A percentile compares a stretch with the other conserved stretches of the same genome.
phyloP scores from a whole-genome alignment of 202 grass and related monocot genomes.

The Musa balbisiana region DNA sequence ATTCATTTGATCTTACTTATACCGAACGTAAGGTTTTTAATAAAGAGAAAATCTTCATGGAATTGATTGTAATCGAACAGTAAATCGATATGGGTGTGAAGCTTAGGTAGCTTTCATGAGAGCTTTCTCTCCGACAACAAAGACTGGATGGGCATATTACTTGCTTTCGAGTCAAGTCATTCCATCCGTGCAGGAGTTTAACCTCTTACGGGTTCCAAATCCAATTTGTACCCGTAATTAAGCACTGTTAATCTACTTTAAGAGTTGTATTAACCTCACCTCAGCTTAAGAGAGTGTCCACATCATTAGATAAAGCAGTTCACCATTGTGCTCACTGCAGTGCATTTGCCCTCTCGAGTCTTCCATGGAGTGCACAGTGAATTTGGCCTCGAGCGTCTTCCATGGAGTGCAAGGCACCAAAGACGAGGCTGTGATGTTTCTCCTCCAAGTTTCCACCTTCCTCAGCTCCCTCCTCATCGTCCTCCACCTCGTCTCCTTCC shows the following conservation, averaged over 20 bases:
- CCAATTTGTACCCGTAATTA: background rate
- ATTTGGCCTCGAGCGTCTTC: background rate
- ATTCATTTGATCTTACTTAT: too few relatives aligned
- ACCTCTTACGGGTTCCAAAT: background rate
- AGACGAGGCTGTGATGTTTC: constrained; percentile 27
- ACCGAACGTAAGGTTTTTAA: too few relatives aligned
- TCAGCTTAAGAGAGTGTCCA: background rate
- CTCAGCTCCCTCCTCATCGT: constrained; percentile 42
- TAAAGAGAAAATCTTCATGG: too few relatives aligned
- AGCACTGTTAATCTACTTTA: background rate
- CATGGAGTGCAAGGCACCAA: background rate
- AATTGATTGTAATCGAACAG: too few relatives aligned
- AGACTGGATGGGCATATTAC: constrained; percentile 1
- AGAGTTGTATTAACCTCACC: background rate
- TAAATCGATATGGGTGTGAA: too few relatives aligned
- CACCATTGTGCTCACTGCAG: background rate
- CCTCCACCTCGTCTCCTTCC: constrained; percentile 48
- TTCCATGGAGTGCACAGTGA: background rate
- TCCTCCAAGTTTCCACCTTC: constrained; percentile 31
- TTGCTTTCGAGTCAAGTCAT: constrained; percentile 22
- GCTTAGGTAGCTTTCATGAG: too few relatives aligned
- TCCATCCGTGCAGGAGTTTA: background rate
- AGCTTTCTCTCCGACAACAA: too few relatives aligned
- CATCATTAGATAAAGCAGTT: constrained; percentile 5
- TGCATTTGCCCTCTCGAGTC: background rate